Conservation (phyloP, 371 early-diverging fungal species). For the Zychaea mexicana region DNA sequence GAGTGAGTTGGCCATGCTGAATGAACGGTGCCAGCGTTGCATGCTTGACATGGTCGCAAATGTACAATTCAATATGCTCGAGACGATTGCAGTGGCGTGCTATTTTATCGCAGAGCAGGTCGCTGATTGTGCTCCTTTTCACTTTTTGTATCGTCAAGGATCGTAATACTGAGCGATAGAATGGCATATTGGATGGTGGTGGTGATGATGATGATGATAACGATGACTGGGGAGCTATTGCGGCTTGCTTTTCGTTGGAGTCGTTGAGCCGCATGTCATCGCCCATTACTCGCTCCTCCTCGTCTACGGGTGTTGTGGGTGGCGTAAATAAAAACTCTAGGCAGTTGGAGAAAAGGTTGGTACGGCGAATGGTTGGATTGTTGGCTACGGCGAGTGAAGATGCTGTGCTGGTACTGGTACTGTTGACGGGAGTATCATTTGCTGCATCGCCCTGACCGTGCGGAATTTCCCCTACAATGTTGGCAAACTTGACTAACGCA, state of each 20-base stretch:
- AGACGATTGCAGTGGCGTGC: slow-evolving; percentile 26
- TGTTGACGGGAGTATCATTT: neutral
- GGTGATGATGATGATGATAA: slow-evolving; percentile 1
- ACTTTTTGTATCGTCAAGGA: slow-evolving; percentile 40
- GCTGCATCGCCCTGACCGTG: neutral
- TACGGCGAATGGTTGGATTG: neutral
- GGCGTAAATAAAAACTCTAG: neutral
- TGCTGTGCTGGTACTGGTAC: neutral
- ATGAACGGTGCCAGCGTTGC: slow-evolving; percentile 29
- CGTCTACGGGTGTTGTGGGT: neutral
- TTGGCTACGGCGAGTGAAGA: neutral
- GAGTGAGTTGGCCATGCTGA: slow-evolving; percentile 30
- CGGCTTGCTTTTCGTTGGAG: too few species aligned
- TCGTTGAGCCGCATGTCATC: neutral
- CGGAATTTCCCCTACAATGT: neutral
- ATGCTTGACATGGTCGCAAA: slow-evolving; percentile 35
- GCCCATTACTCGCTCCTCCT: too few species aligned
- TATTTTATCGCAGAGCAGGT: slow-evolving; percentile 23
- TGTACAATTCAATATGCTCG: slow-evolving; percentile 40
- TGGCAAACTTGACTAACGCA: slow-evolving; percentile 7
- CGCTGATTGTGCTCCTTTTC: slow-evolving; percentile 35
- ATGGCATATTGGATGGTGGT: neutral
- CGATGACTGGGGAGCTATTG: too few species aligned
- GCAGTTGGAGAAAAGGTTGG: neutral
- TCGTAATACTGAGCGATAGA: slow-evolving; percentile 21